Conservation (phyloP, 148 eudicot species). For the Chenopodium album region DNA sequence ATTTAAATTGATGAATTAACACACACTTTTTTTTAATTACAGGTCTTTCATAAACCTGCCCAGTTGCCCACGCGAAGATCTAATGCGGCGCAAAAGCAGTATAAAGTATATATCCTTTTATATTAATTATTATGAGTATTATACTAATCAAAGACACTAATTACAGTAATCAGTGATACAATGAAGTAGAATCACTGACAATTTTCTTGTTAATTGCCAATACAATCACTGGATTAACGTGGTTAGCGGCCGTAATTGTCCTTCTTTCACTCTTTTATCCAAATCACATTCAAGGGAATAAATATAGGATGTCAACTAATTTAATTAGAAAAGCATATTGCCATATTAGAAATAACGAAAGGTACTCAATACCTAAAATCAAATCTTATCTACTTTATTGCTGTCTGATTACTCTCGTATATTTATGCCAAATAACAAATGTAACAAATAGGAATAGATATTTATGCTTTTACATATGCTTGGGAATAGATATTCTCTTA, state of each 20-base stretch:
- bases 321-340: too few relatives aligned
- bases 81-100: constrained; percentile 28
- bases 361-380: too few relatives aligned
- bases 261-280: not conserved
- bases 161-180: not conserved
- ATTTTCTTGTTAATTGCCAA: not conserved
- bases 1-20: not conserved
- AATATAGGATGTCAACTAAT: too few relatives aligned
- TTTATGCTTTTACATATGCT: too few relatives aligned
- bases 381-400: too few relatives aligned
- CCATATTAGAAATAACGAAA: too few relatives aligned
- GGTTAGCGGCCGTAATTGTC: not conserved
- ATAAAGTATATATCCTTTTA: constrained; percentile 26
- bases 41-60: constrained; percentile 1
- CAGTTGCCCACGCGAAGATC: constrained; percentile 26
- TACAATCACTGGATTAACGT: not conserved
- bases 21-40: not conserved
- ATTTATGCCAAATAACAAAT: too few relatives aligned
- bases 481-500: too few relatives aligned
- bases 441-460: too few relatives aligned
- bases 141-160: constrained; percentile 2
- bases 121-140: not conserved
- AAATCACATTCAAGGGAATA: too few relatives aligned
- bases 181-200: not conserved
- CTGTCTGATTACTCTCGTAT: too few relatives aligned